phyloP scores from a whole-genome alignment of 768 basidiomycete species.

The Termitomyces sp. region DNA sequence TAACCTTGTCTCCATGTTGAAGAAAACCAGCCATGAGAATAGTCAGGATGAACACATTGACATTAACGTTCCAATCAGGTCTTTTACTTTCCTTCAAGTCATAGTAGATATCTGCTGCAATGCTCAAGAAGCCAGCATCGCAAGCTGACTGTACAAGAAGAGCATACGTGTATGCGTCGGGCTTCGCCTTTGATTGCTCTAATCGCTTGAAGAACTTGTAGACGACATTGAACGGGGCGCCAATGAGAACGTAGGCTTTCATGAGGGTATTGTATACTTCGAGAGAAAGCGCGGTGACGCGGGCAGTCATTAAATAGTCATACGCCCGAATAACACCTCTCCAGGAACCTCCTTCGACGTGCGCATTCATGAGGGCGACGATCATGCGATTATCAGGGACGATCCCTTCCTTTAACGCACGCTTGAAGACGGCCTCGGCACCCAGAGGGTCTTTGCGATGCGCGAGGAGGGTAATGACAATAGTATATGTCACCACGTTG shows the following conservation, averaged over 20 bases:
- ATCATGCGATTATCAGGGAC: conserved; percentile 61
- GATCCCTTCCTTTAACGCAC: conserved; percentile 56
- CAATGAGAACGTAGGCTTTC: conserved; percentile 78
- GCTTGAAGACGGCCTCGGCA: conserved; percentile 63
- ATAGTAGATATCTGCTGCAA: conserved; percentile 60
- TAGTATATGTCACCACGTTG: conserved; percentile 53
- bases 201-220: conserved; percentile 56
- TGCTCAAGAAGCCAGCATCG: conserved; percentile 58
- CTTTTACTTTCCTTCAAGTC: conserved; percentile 53
- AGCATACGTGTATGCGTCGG: conserved; percentile 62
- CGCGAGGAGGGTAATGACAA: conserved; percentile 62
- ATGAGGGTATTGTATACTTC: conserved; percentile 73
- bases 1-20: conserved; percentile 39
- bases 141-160: conserved; percentile 78
- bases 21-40: conserved; percentile 74
- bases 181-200: conserved; percentile 40
- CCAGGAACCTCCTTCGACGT: conserved; percentile 81
- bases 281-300: conserved; percentile 38
- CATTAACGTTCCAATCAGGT: conserved; percentile 30
- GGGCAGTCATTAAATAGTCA: conserved; percentile 43
- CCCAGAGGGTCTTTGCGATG: conserved; percentile 53
- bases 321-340: conserved; percentile 65
- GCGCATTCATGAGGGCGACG: conserved; percentile 72
- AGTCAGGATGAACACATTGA: conserved; percentile 61
- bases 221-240: conserved; percentile 67